These are phyloP conservation scores for Tricholoma furcatifolium DNA, from an alignment of 768 basidiomycete genomes.

Conservation along the genomic window DNA sequence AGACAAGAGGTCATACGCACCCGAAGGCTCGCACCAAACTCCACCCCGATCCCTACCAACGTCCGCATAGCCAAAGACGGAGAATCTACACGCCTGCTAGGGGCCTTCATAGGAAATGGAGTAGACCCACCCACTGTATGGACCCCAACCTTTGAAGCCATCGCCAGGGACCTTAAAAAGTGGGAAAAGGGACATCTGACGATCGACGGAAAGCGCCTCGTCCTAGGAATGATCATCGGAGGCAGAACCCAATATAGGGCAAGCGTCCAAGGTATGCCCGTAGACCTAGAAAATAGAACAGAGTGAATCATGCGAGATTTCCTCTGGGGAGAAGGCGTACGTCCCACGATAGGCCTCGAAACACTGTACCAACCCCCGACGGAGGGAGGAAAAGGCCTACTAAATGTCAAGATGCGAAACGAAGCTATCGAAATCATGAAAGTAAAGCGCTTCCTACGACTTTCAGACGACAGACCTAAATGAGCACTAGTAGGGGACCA, in stretches of 20 bases:
- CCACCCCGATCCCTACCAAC: too few species aligned
- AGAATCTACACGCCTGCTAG: not conserved
- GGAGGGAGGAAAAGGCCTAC: not conserved
- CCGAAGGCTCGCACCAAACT: too few species aligned
- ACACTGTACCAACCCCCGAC: not conserved
- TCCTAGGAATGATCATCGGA: not conserved
- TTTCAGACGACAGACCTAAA: not conserved
- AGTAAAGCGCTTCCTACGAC: not conserved
- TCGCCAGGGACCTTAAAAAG: not conserved
- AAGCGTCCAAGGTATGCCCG: not conserved
- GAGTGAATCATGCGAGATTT: not conserved
- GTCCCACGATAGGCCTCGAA: not conserved
- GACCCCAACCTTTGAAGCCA: slow-evolving; percentile 1
- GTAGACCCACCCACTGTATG: not conserved
- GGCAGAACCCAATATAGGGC: not conserved
- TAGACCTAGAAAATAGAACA: not conserved
- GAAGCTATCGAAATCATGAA: not conserved
- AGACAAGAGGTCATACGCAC: too few species aligned
- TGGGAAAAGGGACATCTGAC: not conserved
- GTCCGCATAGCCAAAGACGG: too few species aligned
- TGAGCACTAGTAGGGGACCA: not conserved
- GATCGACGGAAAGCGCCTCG: not conserved
- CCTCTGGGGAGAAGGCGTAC: not conserved
- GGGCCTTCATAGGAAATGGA: slow-evolving; percentile 4
- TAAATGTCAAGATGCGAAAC: not conserved